phyloP scores from a whole-genome alignment of 306 rosid genomes.

The Vigna hirtella region DNA sequence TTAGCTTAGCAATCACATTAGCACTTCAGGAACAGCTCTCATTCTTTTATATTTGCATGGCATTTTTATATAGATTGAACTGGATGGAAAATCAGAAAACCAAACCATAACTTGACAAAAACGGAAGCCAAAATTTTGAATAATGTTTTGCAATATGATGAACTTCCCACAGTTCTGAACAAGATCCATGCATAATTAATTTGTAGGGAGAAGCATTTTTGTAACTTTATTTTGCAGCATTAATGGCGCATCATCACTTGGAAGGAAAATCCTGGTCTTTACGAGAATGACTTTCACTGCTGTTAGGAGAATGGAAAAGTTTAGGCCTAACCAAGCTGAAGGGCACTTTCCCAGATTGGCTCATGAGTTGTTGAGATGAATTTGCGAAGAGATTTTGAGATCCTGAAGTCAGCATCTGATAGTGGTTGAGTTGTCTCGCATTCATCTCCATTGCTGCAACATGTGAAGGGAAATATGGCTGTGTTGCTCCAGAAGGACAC shows the following conservation, averaged over 20 bases:
- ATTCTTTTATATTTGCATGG: neutral
- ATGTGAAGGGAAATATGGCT: constrained; percentile 53
- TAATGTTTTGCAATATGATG: constrained; percentile 26
- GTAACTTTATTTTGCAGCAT: constrained; percentile 5
- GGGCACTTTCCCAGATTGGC: constrained; percentile 50
- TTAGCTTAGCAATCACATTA: neutral
- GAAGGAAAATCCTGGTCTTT: constrained; percentile 55
- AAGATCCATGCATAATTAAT: constrained; percentile 19
- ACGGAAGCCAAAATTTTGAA: constrained; percentile 18
- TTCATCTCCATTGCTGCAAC: constrained; percentile 59
- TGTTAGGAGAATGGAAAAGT: constrained; percentile 46
- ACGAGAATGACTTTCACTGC: constrained; percentile 50
- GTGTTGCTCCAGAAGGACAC: constrained; percentile 54
- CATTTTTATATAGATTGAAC: constrained; percentile 13
- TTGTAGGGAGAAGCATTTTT: neutral
- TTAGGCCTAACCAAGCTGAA: constrained; percentile 59
- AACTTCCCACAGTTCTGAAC: constrained; percentile 5
- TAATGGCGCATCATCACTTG: constrained; percentile 51
- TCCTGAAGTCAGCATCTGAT: constrained; percentile 57
- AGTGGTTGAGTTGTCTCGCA: constrained; percentile 58
- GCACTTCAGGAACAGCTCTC: constrained; percentile 16
- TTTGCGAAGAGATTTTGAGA: constrained; percentile 27
- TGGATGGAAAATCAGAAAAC: constrained; percentile 22
- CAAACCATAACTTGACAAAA: constrained; percentile 26
- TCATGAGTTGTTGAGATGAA: constrained; percentile 49